phyloP scores from a whole-genome alignment of 495 filamentous ascomycete species.

The Talaromyces trachyspermus region DNA sequence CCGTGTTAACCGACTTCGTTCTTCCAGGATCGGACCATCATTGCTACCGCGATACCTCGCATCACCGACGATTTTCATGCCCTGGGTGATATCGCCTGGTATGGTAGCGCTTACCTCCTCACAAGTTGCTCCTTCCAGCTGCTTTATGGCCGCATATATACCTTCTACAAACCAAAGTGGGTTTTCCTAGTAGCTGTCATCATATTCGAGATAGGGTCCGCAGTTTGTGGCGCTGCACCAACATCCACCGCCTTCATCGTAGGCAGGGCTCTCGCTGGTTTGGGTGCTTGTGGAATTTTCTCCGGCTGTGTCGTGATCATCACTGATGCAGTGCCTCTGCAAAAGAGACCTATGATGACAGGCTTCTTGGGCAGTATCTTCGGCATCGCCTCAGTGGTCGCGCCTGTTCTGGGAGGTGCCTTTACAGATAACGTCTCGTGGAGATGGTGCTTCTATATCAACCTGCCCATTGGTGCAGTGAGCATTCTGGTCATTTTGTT shows the following conservation, averaged over 20 bases:
- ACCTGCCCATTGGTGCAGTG: conserved; percentile 47
- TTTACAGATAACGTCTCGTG: conserved; percentile 38
- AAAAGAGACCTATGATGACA: conserved; percentile 39
- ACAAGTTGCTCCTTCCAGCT: conserved; percentile 52
- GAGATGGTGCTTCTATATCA: conserved; percentile 56
- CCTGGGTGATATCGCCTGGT: conserved; percentile 60
- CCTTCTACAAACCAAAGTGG: conserved; percentile 60
- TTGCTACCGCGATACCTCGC: conserved; percentile 57
- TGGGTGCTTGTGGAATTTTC: conserved; percentile 47
- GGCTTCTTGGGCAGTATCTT: conserved; percentile 40
- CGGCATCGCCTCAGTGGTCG: conserved; percentile 36
- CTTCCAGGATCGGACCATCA: conserved; percentile 38
- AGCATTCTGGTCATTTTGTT: conserved; percentile 43
- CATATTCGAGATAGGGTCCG: conserved; percentile 47
- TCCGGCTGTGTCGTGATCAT: conserved; percentile 41
- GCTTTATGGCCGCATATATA: conserved; percentile 51
- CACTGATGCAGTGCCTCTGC: conserved; percentile 32
- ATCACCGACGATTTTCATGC: conserved; percentile 55
- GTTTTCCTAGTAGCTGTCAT: conserved; percentile 49
- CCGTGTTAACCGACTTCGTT: neutral
- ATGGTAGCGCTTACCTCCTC: conserved; percentile 56
- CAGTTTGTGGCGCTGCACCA: conserved; percentile 55
- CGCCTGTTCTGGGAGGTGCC: conserved; percentile 39
- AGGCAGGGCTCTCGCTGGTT: conserved; percentile 54
- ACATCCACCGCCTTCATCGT: conserved; percentile 51